phyloP scores from a whole-genome alignment of 2,329 filamentous ascomycete genomes.

The Lachnellula hyalina region DNA sequence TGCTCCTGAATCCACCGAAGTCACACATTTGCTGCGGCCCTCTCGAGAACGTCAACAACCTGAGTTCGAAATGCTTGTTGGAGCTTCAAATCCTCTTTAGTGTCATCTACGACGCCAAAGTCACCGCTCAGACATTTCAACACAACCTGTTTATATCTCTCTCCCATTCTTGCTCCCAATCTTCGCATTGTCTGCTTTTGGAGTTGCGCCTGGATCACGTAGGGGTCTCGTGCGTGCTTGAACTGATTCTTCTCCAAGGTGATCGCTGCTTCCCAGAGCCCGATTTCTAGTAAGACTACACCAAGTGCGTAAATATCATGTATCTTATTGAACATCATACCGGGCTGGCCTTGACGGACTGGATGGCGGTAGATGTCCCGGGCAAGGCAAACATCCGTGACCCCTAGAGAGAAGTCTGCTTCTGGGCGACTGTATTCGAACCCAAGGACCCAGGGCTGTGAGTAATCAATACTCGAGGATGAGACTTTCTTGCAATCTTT shows the following conservation, averaged over 20 bases:
- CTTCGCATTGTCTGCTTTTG: constrained; percentile 18
- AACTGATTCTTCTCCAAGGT: constrained; percentile 3
- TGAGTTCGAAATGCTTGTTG: constrained; percentile 3
- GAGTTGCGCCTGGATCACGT: constrained; percentile 21
- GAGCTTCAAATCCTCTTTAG: constrained; percentile 5
- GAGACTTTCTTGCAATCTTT: not conserved
- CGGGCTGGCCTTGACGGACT: constrained; percentile 37
- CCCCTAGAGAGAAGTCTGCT: constrained; percentile 3
- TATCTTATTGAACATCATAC: constrained; percentile 42
- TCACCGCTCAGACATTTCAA: constrained; percentile 28
- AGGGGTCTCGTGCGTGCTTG: not conserved
- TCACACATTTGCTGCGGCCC: constrained; percentile 2
- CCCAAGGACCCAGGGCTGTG: constrained; percentile 6
- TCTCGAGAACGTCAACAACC: constrained; percentile 4
- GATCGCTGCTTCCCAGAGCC: constrained; percentile 40
- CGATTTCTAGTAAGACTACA: constrained; percentile 48
- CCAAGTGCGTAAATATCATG: constrained; percentile 54
- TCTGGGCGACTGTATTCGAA: constrained; percentile 10
- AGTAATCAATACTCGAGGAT: not conserved
- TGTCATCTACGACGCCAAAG: constrained; percentile 4
- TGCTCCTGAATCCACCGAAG: too few species aligned
- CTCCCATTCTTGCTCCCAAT: constrained; percentile 30
- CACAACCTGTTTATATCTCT: constrained; percentile 31
- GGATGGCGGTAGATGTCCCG: constrained; percentile 48
- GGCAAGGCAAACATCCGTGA: not conserved